phyloP scores from a whole-genome alignment of 768 basidiomycete genomes.

The Plicaturopsis crispa region DNA sequence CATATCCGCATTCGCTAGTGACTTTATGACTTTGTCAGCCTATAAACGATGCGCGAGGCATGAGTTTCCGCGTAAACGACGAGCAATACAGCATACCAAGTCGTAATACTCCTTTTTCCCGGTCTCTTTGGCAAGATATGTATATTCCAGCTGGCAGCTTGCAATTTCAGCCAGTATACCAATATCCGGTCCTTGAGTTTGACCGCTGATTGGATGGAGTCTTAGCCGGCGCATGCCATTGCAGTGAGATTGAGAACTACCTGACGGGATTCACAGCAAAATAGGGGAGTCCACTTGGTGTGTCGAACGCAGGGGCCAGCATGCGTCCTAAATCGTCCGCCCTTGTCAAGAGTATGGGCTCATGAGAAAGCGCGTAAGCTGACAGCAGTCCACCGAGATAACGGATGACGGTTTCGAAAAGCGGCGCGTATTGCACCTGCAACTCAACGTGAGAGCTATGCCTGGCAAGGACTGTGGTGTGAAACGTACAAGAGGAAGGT shows the following conservation, averaged over 20 bases:
- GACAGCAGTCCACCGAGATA: constrained; percentile 86
- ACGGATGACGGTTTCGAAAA: constrained; percentile 85
- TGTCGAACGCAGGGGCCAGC: constrained; percentile 67
- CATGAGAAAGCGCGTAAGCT: constrained; percentile 68
- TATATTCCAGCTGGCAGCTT: constrained; percentile 77
- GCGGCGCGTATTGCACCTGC: constrained; percentile 35
- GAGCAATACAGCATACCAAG: constrained; percentile 30
- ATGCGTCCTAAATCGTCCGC: constrained; percentile 75
- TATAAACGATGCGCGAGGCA: constrained; percentile 11
- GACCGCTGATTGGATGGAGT: no score
- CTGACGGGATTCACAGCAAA: constrained; percentile 72
- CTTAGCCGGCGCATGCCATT: no score
- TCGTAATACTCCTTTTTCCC: constrained; percentile 58
- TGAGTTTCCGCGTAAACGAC: neutral
- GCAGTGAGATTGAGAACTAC: no score
- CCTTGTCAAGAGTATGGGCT: constrained; percentile 52
- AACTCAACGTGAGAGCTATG: constrained; percentile 2
- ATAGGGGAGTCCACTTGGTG: constrained; percentile 60
- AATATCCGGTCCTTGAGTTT: constrained; percentile 25
- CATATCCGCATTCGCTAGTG: constrained; percentile 40
- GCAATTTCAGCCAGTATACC: constrained; percentile 73
- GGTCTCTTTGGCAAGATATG: constrained; percentile 74
- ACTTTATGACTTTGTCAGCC: constrained; percentile 41
- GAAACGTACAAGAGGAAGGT: constrained; percentile 30
- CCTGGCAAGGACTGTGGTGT: neutral